Evolutionary conservation across 2,329 filamentous ascomycete genomes (phyloP).

Genomic region (Colletotrichum sp.): DNA sequence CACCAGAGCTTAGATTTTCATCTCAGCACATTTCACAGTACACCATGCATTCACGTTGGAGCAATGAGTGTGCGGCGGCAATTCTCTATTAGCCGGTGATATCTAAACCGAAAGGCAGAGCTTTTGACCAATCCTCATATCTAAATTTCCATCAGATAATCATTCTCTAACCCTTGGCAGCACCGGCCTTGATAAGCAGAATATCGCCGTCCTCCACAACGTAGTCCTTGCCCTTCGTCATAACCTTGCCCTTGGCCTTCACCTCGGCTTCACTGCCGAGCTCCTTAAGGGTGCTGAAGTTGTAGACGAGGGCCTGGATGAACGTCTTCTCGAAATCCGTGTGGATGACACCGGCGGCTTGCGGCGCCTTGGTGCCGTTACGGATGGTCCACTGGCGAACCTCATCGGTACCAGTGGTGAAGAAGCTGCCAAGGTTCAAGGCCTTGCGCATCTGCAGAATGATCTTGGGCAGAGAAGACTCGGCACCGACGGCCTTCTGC

Average conservation of each 20-base stretch:
- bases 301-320: conserved; percentile 95
- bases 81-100: conserved; percentile 19
- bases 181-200: conserved; percentile 88
- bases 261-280: conserved; percentile 86
- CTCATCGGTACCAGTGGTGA: conserved; percentile 94
- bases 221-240: conserved; percentile 99
- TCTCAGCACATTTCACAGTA: neutral
- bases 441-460: conserved; percentile 92
- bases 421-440: conserved; percentile 91
- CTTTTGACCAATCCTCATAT: conserved; percentile 19
- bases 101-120: conserved; percentile 23
- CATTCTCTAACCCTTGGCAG: conserved; percentile 68
- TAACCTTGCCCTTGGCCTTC: conserved; percentile 92
- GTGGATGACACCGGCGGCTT: conserved; percentile 97
- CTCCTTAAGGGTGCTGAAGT: conserved; percentile 82
- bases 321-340: conserved; percentile 99
- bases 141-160: conserved; percentile 21
- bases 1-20: neutral
- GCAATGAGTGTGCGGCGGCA: neutral
- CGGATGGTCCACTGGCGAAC: conserved; percentile 98
- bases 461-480: conserved; percentile 90
- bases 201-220: conserved; percentile 83
- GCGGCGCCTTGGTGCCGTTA: conserved; percentile 94
- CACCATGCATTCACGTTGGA: neutral
- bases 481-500: conserved; percentile 85